Percentiles rank a stretch among this genome's conserved stretches.
Evolutionary conservation across 1,284 basidiomycete species (phyloP).

Genomic region (Fomes fomentarius): DNA sequence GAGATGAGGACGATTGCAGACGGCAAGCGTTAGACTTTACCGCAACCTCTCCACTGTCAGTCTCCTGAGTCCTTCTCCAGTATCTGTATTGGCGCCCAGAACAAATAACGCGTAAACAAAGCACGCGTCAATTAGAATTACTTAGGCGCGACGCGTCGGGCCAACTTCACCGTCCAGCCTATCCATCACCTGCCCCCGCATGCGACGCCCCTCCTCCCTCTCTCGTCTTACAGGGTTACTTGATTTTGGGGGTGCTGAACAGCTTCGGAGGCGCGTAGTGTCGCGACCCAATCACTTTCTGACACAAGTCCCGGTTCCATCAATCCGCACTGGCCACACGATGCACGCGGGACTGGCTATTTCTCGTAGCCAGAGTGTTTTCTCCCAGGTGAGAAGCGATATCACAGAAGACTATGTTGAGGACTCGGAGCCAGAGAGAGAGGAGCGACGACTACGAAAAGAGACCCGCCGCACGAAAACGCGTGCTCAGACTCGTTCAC

Average conservation of each 20-base stretch:
- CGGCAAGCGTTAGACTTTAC: too few relatives aligned
- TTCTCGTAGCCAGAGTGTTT: slow-evolving; percentile 15
- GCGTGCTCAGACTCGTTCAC: not conserved
- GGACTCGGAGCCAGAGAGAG: slow-evolving; percentile 72
- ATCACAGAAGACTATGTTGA: slow-evolving; percentile 48
- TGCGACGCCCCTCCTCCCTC: slow-evolving; percentile 10
- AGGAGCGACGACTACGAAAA: slow-evolving; percentile 40
- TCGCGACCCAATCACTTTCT: too few relatives aligned
- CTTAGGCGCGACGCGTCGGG: slow-evolving; percentile 25
- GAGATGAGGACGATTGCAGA: not conserved
- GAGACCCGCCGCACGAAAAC: slow-evolving; percentile 21
- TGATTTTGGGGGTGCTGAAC: too few relatives aligned
- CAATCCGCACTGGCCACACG: not conserved
- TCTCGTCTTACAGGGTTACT: not conserved
- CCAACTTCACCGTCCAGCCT: not conserved
- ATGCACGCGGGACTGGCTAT: not conserved
- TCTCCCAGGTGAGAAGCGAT: slow-evolving; percentile 13
- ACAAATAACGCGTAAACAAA: slow-evolving; percentile 27
- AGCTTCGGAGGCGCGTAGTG: too few relatives aligned
- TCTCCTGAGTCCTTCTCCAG: too few relatives aligned
- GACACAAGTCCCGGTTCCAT: not conserved
- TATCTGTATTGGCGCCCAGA: too few relatives aligned
- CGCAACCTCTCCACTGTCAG: too few relatives aligned
- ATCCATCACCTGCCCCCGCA: slow-evolving; percentile 1
- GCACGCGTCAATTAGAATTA: slow-evolving; percentile 11